Evolutionary conservation across 768 basidiomycete species (phyloP), one percentile per base, ranked within the genome.

Genomic region (Hericium alpestre): DNA sequence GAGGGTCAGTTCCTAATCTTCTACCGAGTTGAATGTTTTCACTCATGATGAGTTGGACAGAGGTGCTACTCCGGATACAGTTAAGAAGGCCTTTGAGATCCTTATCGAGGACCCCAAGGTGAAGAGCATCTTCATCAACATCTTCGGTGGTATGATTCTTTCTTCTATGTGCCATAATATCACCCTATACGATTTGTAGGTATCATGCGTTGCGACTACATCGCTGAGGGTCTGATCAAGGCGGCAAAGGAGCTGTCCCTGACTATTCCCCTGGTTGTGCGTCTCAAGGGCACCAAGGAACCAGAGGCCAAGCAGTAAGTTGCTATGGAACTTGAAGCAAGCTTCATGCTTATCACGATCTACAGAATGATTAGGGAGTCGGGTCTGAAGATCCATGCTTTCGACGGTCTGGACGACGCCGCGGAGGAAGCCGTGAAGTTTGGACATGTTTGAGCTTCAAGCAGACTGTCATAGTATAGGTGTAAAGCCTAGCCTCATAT

Each of bases 151-250:
- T 82, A 63, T 38, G 76, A 11, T 59, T 49, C 13, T 51, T 27
- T 18, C 56, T 51, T 38, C 38, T 40, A 25, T 20, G 18, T 8
- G 37, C 12, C 11, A 10, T 18, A 32, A 54, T 46, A 13, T 57
- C 18, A 38, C 18, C 57, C 56, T 55, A 25, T 25, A 41, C 38
- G 25, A 10, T 58, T 38, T 53, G 3, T 58, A 84, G 84, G 88
- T 67, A 99, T 97, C 74, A 99, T 99, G 96, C 85, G 96, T 67
- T 99, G 96, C 66, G 96, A 99, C 69, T 94, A 94, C 69, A 93
- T 94, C 65, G 93, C 93, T 3, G 93, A 95, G 71, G 96, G 96
- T 72, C 95, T 98, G 68, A 99, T 99, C 74, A 93, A 91, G 64
- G 96, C 96, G 20, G 92, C 94, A 27, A 90, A 90, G 71, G 96